Conservation (phyloP, 1,284 basidiomycete species). For the Trametes polyzona region DNA sequence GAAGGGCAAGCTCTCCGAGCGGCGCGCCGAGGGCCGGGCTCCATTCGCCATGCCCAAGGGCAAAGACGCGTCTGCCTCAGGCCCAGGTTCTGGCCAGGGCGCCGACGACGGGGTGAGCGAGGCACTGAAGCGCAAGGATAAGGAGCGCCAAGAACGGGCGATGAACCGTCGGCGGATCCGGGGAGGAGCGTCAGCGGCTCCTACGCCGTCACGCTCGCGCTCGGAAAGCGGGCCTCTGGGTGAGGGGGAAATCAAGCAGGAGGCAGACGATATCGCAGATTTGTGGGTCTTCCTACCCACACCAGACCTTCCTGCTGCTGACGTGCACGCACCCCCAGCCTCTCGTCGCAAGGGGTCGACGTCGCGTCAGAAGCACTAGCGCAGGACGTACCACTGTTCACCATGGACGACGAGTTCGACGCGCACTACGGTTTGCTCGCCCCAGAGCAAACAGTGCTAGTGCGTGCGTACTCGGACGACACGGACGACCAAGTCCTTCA, state of each 20-base stretch:
- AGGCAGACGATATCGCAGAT: constrained; percentile 27
- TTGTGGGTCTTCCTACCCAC: constrained; percentile 21
- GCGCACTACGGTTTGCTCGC: constrained; percentile 82
- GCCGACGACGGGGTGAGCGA: constrained; percentile 51
- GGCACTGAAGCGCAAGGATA: constrained; percentile 77
- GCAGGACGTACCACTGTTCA: constrained; percentile 48
- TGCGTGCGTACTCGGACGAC: constrained; percentile 91
- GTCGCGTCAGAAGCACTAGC: constrained; percentile 2
- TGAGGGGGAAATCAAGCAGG: constrained; percentile 22
- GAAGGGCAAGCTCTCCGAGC: constrained; percentile 67
- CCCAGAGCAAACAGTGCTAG: constrained; percentile 82
- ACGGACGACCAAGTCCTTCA: constrained; percentile 89
- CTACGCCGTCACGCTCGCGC: constrained; percentile 23
- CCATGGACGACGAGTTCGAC: constrained; percentile 72
- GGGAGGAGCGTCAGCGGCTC: constrained; percentile 58
- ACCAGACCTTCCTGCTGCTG: too few species aligned
- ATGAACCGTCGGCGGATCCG: constrained; percentile 64
- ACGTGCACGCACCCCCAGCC: constrained; percentile 4
- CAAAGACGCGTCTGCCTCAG: constrained; percentile 14
- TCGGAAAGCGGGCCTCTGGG: background rate
- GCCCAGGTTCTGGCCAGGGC: background rate
- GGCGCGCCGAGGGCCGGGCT: constrained; percentile 39
- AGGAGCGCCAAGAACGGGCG: constrained; percentile 54
- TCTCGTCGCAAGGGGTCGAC: constrained; percentile 24
- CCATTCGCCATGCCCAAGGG: constrained; percentile 24